Evolutionary conservation across 345 rosid species (phyloP), one percentile per base, ranked within the genome.

Genomic region (Bruguiera parviflora): DNA sequence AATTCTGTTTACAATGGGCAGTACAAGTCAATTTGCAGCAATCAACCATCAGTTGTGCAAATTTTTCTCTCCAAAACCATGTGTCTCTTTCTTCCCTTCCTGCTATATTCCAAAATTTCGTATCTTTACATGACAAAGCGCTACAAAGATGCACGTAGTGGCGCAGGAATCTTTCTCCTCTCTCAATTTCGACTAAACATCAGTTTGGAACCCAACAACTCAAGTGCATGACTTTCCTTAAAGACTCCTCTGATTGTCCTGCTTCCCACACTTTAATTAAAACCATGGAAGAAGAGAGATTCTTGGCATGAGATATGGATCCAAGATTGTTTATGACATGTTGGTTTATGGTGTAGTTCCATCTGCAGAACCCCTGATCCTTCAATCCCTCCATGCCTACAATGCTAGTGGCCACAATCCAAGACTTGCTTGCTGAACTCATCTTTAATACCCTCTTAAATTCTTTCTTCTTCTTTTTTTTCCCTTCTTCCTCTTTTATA

Each of bases 321-420:
- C 81, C 58, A 25, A 76, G 27, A 19, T 74, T 71, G 71, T 55
- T 82, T 63, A 82, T 85, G 65, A 71, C 80, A 49, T 80, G 85
- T n/a, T 85, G 88, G 49, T 80, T 81, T 1, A 82, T 32, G 28
- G 70, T 33, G 77, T 78, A 75, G 69, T 84, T 88, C 88, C 87
- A 88, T 31, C 94, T 73, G 46, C 90, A 82, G 55, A 84, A 61
- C 0, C 90, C 92, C 28, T 84, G 87, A 49, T 87, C 90, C 39
- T 88, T 90, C 22, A 84, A 28, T 5, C 87, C 87, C 74, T 85
- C 92, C 27, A 88, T 86, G 8, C 83, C 85, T 29, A 81, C 96
- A 11, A 88, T 64, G 35, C 80, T 79, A 18, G 76, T 78, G 1
- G 86, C 90, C 4, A 78, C 84, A 0, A 65, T 31, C 86, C 88